Evolutionary conservation across 805 yeast genomes (phyloP).

Genomic region (Teunomyces funiuensis): DNA sequence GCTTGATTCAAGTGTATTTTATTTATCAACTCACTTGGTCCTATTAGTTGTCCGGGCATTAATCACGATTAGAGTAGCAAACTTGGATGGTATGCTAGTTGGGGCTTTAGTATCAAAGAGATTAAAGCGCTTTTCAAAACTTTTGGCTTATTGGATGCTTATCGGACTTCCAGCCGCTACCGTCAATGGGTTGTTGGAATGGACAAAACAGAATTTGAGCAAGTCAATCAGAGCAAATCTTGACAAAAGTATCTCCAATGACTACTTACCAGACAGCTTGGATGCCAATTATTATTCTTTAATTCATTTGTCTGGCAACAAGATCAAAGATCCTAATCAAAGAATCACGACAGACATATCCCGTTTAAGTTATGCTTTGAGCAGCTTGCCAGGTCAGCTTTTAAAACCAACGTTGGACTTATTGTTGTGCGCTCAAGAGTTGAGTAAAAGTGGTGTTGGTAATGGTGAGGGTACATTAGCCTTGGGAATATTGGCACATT

Average conservation of each 20-base stretch:
- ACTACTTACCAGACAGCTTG: conserved; percentile 68
- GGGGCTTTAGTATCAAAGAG: conserved; percentile 74
- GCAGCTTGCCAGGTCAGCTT: conserved; percentile 77
- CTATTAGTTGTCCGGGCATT: conserved; percentile 68
- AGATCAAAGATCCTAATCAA: conserved; percentile 76
- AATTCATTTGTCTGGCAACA: conserved; percentile 53
- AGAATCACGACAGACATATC: conserved; percentile 79
- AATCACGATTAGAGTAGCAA: conserved; percentile 78
- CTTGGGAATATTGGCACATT: conserved; percentile 76
- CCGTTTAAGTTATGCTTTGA: conserved; percentile 66
- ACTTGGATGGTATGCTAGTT: conserved; percentile 81
- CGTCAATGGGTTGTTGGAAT: conserved; percentile 67
- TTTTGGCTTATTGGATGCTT: conserved; percentile 74
- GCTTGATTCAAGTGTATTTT: conserved; percentile 28
- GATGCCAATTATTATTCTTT: conserved; percentile 74
- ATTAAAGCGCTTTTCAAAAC: conserved; percentile 60
- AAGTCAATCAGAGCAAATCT: conserved; percentile 61
- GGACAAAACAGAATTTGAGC: conserved; percentile 58
- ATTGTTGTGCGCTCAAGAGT: conserved; percentile 74
- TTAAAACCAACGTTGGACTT: conserved; percentile 82
- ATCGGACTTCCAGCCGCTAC: conserved; percentile 85
- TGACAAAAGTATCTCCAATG: conserved; percentile 61
- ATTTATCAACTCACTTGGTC: conserved; percentile 52
- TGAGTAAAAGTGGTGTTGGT: conserved; percentile 62
- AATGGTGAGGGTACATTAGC: conserved; percentile 77